A percentile compares a stretch with the other conserved stretches of the same genome.
phyloP scores from a whole-genome alignment of 75 land plant species.

The Pinus tabuliformis region DNA sequence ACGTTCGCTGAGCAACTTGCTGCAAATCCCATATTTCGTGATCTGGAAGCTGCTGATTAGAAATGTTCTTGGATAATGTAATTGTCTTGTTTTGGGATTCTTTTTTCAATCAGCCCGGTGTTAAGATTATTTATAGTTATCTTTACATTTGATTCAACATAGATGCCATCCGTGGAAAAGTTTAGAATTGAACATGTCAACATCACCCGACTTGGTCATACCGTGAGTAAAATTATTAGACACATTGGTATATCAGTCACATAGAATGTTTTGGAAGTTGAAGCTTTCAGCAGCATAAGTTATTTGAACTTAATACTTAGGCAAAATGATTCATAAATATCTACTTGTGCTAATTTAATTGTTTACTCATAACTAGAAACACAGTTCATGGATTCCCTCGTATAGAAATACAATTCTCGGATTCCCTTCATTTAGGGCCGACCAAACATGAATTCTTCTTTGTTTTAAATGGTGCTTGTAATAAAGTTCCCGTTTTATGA shows the following conservation, averaged over 20 bases:
- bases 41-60: conserved; percentile 17
- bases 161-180: neutral
- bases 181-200: neutral
- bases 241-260: neutral
- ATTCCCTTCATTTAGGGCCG: neutral
- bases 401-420: neutral
- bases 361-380: neutral
- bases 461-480: neutral
- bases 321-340: neutral
- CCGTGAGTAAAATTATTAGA: neutral
- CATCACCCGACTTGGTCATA: neutral
- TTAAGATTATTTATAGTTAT: neutral
- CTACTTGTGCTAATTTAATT: neutral
- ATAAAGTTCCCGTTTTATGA: neutral
- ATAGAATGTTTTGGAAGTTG: neutral
- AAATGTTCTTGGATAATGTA: neutral
- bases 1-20: conserved; percentile 55
- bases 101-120: neutral
- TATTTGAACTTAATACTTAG: neutral
- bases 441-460: neutral
- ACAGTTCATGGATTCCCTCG: neutral
- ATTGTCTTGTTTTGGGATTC: neutral
- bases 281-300: neutral
- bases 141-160: conserved; percentile 5
- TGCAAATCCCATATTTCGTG: conserved; percentile 48